A percentile compares a stretch with the other conserved stretches of the same genome.
These are phyloP conservation scores for Dianthus caryophyllus DNA, from an alignment of 148 eudicot species.

Conservation along the genomic window DNA sequence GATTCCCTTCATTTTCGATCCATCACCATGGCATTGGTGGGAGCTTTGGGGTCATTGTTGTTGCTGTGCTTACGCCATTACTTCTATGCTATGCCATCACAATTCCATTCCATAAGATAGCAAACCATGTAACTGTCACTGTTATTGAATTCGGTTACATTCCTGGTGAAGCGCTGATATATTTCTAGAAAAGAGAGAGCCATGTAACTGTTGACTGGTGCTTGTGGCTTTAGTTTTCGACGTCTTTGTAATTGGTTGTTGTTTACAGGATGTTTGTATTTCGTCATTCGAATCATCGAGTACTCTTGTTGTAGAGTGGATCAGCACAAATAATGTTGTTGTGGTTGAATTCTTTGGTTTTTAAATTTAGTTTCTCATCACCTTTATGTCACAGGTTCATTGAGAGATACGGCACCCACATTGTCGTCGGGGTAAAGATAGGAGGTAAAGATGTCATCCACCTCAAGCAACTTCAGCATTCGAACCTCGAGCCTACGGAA, in stretches of 20 bases:
- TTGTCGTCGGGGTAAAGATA: slow-evolving; percentile 88
- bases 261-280: too few species aligned
- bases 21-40: too few species aligned
- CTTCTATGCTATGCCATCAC: not conserved
- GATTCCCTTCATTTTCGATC: too few species aligned
- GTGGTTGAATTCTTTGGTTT: not conserved
- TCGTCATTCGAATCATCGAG: too few species aligned
- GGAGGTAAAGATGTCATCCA: slow-evolving; percentile 97
- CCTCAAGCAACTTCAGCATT: slow-evolving; percentile 67
- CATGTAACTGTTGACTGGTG: not conserved
- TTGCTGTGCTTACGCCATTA: not conserved
- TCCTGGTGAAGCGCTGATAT: not conserved
- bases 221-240: too few species aligned
- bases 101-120: not conserved
- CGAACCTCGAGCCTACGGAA: slow-evolving; percentile 57
- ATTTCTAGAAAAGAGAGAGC: not conserved
- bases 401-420: slow-evolving; percentile 86
- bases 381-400: slow-evolving; percentile 63
- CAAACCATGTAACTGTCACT: not conserved
- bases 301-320: too few species aligned
- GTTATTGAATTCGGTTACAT: not conserved
- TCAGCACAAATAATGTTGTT: not conserved
- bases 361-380: not conserved
- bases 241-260: too few species aligned
- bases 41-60: too few species aligned